Conservation (phyloP, 2,329 filamentous ascomycete genomes). For the Alternaria tenuissima region DNA sequence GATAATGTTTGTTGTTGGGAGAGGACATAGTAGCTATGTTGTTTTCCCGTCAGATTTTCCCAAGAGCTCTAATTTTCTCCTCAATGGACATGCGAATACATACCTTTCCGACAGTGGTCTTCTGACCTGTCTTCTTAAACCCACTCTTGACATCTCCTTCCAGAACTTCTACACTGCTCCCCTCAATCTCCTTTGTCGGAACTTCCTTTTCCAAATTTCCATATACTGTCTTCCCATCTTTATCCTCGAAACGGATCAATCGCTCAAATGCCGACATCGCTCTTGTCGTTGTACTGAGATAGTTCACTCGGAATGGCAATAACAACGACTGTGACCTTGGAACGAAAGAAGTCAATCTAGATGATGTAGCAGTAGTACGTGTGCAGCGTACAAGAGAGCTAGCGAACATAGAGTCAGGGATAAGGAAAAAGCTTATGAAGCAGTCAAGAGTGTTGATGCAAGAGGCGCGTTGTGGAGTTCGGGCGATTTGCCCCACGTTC, state of each 20-base stretch:
- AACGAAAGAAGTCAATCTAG: neutral
- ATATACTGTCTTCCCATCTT: constrained; percentile 41
- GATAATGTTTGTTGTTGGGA: constrained; percentile 41
- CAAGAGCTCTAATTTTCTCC: neutral
- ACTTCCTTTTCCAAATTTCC: constrained; percentile 43
- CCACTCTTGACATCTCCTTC: constrained; percentile 40
- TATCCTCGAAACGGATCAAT: constrained; percentile 44
- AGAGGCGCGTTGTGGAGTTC: constrained; percentile 4
- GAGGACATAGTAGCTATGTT: constrained; percentile 35
- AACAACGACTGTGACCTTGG: neutral
- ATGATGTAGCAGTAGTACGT: neutral
- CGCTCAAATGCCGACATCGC: constrained; percentile 42
- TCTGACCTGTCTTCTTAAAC: constrained; percentile 39
- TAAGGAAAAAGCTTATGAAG: constrained; percentile 4
- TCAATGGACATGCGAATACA: neutral
- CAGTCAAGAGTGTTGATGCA: neutral
- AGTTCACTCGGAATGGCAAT: neutral
- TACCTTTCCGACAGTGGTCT: constrained; percentile 38
- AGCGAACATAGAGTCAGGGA: constrained; percentile 11
- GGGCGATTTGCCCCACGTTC: constrained; percentile 13
- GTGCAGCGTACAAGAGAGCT: constrained; percentile 6
- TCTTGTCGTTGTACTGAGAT: constrained; percentile 10
- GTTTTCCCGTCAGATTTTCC: neutral
- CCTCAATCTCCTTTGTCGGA: constrained; percentile 42
- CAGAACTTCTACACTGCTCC: constrained; percentile 40